These are phyloP conservation scores for Paspalum notatum DNA, from an alignment of 176 grass and related monocot species.

Conservation along the genomic window DNA sequence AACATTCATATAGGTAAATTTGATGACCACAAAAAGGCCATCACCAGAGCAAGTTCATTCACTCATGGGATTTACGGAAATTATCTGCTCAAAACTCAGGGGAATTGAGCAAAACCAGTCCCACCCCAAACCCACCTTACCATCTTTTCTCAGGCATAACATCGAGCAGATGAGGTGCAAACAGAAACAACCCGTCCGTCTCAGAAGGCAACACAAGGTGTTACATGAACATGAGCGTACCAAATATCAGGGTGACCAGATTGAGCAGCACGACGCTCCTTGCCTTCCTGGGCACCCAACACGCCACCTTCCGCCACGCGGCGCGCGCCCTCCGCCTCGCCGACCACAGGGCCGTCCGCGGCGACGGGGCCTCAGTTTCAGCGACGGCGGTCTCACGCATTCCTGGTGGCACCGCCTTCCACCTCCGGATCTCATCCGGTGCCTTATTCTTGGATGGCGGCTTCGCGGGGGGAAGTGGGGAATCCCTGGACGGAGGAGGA, in stretches of 20 bases:
- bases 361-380: background rate
- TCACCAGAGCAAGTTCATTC: background rate
- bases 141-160: conserved; percentile 13
- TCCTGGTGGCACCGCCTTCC: conserved; percentile 28
- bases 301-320: conserved; percentile 37
- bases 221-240: background rate
- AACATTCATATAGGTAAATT: background rate
- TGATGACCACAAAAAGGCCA: background rate
- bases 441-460: background rate
- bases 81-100: background rate
- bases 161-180: conserved; percentile 38
- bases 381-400: conserved; percentile 22
- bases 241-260: conserved; percentile 50
- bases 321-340: conserved; percentile 24
- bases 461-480: conserved; percentile 5
- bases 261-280: conserved; percentile 56
- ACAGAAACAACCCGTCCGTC: background rate
- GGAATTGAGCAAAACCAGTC: background rate
- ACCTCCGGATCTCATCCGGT: conserved; percentile 7
- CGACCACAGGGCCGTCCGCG: background rate
- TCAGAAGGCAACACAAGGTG: background rate
- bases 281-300: conserved; percentile 44
- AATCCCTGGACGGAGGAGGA: background rate
- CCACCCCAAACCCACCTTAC: background rate
- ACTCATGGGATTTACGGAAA: background rate